Evolutionary conservation across 768 basidiomycete species (phyloP).

Genomic region (Lactarius hengduanensis): DNA sequence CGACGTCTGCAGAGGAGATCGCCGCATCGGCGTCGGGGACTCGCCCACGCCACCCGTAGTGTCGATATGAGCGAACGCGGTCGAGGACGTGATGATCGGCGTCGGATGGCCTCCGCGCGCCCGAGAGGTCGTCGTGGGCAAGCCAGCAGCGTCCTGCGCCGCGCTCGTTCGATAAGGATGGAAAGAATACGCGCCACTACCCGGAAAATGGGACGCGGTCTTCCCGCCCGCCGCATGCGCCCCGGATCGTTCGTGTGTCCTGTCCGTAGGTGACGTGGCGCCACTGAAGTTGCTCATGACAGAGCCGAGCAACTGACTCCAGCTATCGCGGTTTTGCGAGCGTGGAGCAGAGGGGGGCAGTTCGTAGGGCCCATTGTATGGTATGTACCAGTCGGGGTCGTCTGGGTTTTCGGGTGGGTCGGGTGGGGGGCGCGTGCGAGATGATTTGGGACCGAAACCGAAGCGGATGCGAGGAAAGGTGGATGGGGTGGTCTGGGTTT

Average conservation of each 20-base stretch:
- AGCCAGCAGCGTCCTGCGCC: neutral
- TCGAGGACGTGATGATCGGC: constrained; percentile 33
- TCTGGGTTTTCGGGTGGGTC: constrained; percentile 29
- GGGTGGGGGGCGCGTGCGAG: constrained; percentile 26
- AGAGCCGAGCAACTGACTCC: constrained; percentile 35
- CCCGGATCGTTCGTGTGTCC: constrained; percentile 2
- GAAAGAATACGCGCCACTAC: constrained; percentile 25
- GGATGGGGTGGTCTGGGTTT: constrained; percentile 33
- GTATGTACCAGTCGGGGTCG: constrained; percentile 59
- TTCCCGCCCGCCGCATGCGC: constrained; percentile 9
- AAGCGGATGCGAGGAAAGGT: constrained; percentile 43
- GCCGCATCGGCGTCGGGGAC: constrained; percentile 46
- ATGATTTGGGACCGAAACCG: constrained; percentile 32
- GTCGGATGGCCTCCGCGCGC: constrained; percentile 22
- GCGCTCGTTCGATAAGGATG: constrained; percentile 23
- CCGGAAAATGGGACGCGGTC: constrained; percentile 31
- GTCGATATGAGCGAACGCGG: constrained; percentile 48
- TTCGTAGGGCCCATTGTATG: constrained; percentile 65
- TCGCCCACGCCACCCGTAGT: constrained; percentile 63
- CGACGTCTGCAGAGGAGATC: constrained; percentile 30
- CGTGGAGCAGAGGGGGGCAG: constrained; percentile 16
- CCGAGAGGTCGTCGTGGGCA: neutral
- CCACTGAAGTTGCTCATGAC: constrained; percentile 29
- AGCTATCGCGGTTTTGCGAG: constrained; percentile 35
- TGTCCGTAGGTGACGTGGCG: constrained; percentile 16